Evolutionary conservation across 2,329 filamentous ascomycete species (phyloP).

Genomic region (Curvularia eragrostidis): DNA sequence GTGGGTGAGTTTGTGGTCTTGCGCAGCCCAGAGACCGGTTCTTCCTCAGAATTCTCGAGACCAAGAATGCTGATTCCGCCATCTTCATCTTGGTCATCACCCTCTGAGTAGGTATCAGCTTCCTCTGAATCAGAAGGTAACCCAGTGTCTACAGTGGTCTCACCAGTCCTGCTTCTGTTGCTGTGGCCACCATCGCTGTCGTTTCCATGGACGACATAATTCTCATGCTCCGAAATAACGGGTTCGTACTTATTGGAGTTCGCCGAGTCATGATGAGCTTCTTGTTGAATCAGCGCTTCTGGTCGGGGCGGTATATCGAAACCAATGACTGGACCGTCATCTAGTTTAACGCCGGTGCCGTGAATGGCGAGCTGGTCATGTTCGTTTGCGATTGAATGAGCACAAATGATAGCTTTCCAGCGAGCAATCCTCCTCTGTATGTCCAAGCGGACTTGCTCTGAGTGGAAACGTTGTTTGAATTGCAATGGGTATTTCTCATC

Average conservation of each 20-base stretch:
- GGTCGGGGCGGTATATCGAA: conserved; percentile 3
- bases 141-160: not conserved
- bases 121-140: not conserved
- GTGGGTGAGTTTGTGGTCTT: not conserved
- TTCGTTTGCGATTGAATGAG: not conserved
- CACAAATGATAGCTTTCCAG: conserved; percentile 2
- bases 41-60: not conserved
- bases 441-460: conserved; percentile 1
- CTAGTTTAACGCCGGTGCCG: not conserved
- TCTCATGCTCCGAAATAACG: not conserved
- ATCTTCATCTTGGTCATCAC: not conserved
- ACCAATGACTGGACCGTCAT: not conserved
- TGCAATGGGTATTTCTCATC: not conserved
- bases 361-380: conserved; percentile 3
- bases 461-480: conserved; percentile 14
- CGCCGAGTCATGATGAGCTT: not conserved
- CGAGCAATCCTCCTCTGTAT: conserved; percentile 15
- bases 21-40: not conserved
- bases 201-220: not conserved
- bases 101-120: not conserved
- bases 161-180: not conserved
- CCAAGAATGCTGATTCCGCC: not conserved
- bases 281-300: not conserved
- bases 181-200: not conserved
- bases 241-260: not conserved